These are phyloP conservation scores for Trichoderma reesei DNA, from an alignment of 495 filamentous ascomycete species.

Conservation along the genomic window DNA sequence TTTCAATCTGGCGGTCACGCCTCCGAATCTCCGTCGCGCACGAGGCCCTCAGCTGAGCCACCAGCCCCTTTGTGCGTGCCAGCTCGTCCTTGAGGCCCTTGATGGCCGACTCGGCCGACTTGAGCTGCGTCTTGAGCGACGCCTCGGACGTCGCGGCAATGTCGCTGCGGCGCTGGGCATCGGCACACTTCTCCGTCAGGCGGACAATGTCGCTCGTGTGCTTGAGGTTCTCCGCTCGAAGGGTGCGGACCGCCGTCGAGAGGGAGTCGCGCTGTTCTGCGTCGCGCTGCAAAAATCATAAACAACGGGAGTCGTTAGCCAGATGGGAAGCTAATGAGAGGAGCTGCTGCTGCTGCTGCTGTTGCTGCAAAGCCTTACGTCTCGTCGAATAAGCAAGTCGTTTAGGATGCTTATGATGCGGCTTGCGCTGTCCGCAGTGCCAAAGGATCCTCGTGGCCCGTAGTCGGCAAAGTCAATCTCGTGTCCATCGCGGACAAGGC, in stretches of 20 bases:
- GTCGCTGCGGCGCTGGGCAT: conserved; percentile 64
- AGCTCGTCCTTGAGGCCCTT: conserved; percentile 71
- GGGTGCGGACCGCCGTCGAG: conserved; percentile 63
- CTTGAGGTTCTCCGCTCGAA: conserved; percentile 61
- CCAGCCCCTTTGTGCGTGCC: conserved; percentile 59
- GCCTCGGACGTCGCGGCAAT: conserved; percentile 65
- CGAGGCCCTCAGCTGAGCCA: conserved; percentile 72
- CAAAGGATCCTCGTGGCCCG: conserved; percentile 49
- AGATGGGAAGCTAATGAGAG: neutral
- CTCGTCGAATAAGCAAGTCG: conserved; percentile 73
- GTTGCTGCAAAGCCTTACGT: conserved; percentile 44
- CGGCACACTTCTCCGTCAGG: conserved; percentile 59
- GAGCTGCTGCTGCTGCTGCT: neutral
- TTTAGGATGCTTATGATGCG: conserved; percentile 87
- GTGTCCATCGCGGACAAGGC: conserved; percentile 73
- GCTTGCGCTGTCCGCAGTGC: conserved; percentile 61
- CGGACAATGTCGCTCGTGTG: conserved; percentile 50
- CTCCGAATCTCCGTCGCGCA: conserved; percentile 91
- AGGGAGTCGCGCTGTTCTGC: conserved; percentile 73
- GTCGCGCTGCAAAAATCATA: conserved; percentile 53
- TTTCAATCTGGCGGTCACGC: conserved; percentile 78
- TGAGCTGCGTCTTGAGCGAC: conserved; percentile 55
- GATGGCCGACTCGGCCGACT: conserved; percentile 58
- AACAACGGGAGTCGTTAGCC: neutral
- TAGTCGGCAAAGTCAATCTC: conserved; percentile 79